Evolutionary conservation across 257 asterid species (phyloP).

Genomic region (Asclepias syriaca): DNA sequence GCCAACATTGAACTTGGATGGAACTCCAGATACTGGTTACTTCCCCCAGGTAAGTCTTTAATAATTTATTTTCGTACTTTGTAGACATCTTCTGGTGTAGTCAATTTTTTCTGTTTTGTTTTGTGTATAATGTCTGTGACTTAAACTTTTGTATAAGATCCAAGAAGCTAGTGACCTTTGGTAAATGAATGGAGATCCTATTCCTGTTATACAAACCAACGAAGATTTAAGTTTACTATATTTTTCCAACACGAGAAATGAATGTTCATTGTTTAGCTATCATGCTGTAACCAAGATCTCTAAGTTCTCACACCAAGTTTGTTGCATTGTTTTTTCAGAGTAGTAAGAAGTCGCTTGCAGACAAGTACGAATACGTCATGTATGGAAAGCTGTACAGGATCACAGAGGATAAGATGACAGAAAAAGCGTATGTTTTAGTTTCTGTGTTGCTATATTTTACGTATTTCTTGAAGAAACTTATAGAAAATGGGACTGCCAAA

Average conservation of each 20-base stretch:
- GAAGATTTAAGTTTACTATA: no score
- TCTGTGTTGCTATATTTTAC: not conserved
- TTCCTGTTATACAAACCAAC: no score
- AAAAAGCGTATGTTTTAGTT: conserved; percentile 57
- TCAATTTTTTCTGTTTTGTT: no score
- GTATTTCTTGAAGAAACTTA: not conserved
- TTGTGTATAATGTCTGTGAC: no score
- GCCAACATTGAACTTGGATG: conserved; percentile 83
- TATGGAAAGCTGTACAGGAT: conserved; percentile 82
- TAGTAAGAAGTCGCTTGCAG: conserved; percentile 72
- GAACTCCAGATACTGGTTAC: conserved; percentile 84
- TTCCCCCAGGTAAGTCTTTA: conserved; percentile 53
- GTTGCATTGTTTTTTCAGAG: conserved; percentile 39
- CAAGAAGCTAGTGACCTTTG: no score
- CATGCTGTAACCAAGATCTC: not conserved
- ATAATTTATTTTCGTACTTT: not conserved
- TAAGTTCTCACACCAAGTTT: not conserved
- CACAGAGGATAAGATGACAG: conserved; percentile 54
- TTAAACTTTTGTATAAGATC: no score
- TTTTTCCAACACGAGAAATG: no score
- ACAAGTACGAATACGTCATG: conserved; percentile 86
- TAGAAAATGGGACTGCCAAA: no score
- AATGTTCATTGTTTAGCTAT: no score
- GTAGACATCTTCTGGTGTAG: no score
- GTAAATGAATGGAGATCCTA: no score